These are phyloP conservation scores for Fusarium cicatricum DNA, from an alignment of 2,329 filamentous ascomycete genomes.

Conservation along the genomic window DNA sequence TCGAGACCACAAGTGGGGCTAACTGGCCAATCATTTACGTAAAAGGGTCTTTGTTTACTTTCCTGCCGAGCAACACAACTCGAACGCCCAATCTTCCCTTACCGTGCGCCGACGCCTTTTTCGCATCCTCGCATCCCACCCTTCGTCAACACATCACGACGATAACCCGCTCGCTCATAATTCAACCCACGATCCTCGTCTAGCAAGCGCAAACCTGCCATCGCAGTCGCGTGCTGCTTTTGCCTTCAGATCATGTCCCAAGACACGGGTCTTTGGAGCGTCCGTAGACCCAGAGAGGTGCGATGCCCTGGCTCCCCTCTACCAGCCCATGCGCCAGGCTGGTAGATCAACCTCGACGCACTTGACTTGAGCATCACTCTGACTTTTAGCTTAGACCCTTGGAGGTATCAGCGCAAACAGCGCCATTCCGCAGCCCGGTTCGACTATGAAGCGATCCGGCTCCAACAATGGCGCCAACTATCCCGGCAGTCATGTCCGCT, in stretches of 20 bases:
- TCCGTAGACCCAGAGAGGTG: slow-evolving; percentile 90
- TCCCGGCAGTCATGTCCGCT: slow-evolving; percentile 76
- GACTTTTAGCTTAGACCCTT: slow-evolving; percentile 71
- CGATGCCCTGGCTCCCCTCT: slow-evolving; percentile 13
- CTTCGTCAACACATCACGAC: slow-evolving; percentile 26
- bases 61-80: slow-evolving; percentile 50
- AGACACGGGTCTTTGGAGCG: slow-evolving; percentile 87
- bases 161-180: slow-evolving; percentile 5
- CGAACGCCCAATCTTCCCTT: slow-evolving; percentile 24
- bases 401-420: slow-evolving; percentile 85
- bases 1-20: not conserved
- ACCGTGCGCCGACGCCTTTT: slow-evolving; percentile 26
- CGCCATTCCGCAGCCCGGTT: slow-evolving; percentile 87
- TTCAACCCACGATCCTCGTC: not conserved
- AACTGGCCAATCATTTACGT: slow-evolving; percentile 41
- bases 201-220: slow-evolving; percentile 19
- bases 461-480: slow-evolving; percentile 74
- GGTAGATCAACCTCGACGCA: not conserved
- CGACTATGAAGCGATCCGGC: slow-evolving; percentile 91
- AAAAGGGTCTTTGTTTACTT: slow-evolving; percentile 53
- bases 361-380: slow-evolving; percentile 16
- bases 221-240: slow-evolving; percentile 27
- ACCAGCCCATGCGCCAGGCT: slow-evolving; percentile 31
- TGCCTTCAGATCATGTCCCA: slow-evolving; percentile 72
- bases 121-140: slow-evolving; percentile 31